Percentiles rank a stretch among this genome's conserved stretches.
These are phyloP conservation scores for Strobilomyces confusus DNA, from an alignment of 768 basidiomycete species.

Conservation along the genomic window DNA sequence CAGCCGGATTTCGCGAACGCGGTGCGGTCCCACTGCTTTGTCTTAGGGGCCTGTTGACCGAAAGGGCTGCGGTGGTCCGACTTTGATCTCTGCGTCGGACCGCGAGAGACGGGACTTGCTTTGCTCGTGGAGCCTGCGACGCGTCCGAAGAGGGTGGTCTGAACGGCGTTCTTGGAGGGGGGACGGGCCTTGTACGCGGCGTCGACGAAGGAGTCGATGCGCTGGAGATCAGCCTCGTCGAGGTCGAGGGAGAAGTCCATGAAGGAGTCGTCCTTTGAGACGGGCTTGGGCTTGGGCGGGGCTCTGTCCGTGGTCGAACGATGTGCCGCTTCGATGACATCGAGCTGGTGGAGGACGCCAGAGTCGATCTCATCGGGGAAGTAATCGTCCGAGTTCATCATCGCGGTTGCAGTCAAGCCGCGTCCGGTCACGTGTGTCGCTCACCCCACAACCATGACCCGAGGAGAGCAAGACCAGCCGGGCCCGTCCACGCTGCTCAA, in stretches of 20 bases:
- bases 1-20: constrained; percentile 78
- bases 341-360: constrained; percentile 55
- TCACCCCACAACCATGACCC: constrained; percentile 9
- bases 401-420: background rate
- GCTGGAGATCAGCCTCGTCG: constrained; percentile 50
- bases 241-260: constrained; percentile 56
- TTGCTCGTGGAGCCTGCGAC: constrained; percentile 35
- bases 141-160: constrained; percentile 69
- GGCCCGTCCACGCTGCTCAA: constrained; percentile 40
- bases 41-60: constrained; percentile 56
- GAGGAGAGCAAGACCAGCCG: constrained; percentile 23
- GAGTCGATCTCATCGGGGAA: constrained; percentile 67
- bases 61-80: constrained; percentile 41
- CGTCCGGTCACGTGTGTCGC: constrained; percentile 14
- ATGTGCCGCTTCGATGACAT: constrained; percentile 67
- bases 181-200: constrained; percentile 39
- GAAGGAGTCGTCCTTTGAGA: constrained; percentile 39
- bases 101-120: constrained; percentile 23
- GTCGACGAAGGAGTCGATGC: constrained; percentile 50
- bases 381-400: constrained; percentile 77
- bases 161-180: constrained; percentile 40
- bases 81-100: constrained; percentile 40
- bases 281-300: background rate
- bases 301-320: constrained; percentile 16
- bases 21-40: constrained; percentile 90